Evolutionary conservation across 2,329 filamentous ascomycete species (phyloP).

Genomic region (Aspergillus pseudoglaucus): DNA sequence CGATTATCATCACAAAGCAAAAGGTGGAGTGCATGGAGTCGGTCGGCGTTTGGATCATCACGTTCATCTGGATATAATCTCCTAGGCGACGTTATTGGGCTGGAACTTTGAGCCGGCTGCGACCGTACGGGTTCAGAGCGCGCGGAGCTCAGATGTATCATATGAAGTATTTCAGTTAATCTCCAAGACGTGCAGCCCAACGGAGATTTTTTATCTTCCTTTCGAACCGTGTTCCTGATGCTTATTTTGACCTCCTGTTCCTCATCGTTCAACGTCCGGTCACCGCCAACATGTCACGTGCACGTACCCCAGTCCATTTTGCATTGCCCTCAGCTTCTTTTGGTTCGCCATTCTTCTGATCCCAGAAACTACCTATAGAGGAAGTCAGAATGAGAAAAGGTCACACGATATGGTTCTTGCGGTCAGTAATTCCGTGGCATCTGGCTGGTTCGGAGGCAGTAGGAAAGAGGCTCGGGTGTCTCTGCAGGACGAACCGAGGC

Average conservation of each 20-base stretch:
- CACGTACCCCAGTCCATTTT: neutral
- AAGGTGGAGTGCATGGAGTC: neutral
- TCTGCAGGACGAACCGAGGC: no score
- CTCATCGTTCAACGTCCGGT: slow-evolving; percentile 1
- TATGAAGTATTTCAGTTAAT: slow-evolving; percentile 9
- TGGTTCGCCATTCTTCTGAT: neutral
- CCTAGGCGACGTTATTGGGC: slow-evolving; percentile 17
- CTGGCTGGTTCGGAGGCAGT: slow-evolving; percentile 3
- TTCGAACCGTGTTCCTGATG: slow-evolving; percentile 16
- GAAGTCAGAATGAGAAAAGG: no score
- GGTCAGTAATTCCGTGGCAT: neutral
- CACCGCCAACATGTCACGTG: neutral
- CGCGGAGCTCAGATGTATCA: slow-evolving; percentile 12
- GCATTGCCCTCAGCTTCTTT: neutral
- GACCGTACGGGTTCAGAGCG: slow-evolving; percentile 1
- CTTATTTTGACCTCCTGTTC: slow-evolving; percentile 19
- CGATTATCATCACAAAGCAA: slow-evolving; percentile 2
- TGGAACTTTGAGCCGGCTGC: slow-evolving; percentile 18
- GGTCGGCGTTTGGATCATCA: slow-evolving; percentile 1
- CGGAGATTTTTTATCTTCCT: slow-evolving; percentile 12
- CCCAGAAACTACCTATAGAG: no score
- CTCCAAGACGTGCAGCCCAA: slow-evolving; percentile 3
- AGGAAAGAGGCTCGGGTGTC: no score
- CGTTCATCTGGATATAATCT: slow-evolving; percentile 16
- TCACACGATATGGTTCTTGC: no score